Base-by-base conservation (phyloP, 1,139 yeast species). In the Magnusiomyces sp. region DNA sequence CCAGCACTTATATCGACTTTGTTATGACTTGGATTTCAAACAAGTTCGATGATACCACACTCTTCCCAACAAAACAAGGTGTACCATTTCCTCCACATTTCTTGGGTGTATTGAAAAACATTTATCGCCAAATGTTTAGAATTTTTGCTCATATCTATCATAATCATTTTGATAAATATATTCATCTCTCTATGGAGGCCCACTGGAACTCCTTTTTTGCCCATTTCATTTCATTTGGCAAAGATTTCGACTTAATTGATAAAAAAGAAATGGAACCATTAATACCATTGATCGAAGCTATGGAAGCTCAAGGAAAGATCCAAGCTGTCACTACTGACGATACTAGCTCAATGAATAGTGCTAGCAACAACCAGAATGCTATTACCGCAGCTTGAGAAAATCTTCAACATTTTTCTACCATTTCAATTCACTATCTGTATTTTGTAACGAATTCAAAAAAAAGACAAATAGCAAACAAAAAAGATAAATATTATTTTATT, bases 191-290 rank as follows among this genome's bases (percentile, higher is more conserved):
- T 2, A 68, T 92, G 54, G 98, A 92, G 65, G 97, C 98, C 1
- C 98, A 94, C 65, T 92, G 96, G 95, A 92, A 94, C 67, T 89
- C 97, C 3, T 88, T 90, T 62, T 94, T 92, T 68, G 94, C 96
- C n/a, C 98, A 94, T 66, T 92, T 85, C 63, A 76, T 90, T 47
- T 83, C 95, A 51, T 86, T 92, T 62, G 80, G 84, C 16, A 83
- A 84, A 60, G 95, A 89, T 58, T 92, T 87, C 67, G 82, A 78
- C 50, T 75, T 92, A 57, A 73, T 92, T 45, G 97, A 90, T 57
- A 71, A 80, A 53, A 73, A 74, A 54, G 98, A 92, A 58, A 71
- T 89, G 68, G 84, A 75, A 53, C 98, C 98, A 0, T 70, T 92
- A 56, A 68, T 74, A 50, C 82, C 85, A 1, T 72, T 92, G 66